These are phyloP conservation scores for Solanum chmielewskii DNA, from an alignment of 257 asterid genomes.

Conservation along the genomic window DNA sequence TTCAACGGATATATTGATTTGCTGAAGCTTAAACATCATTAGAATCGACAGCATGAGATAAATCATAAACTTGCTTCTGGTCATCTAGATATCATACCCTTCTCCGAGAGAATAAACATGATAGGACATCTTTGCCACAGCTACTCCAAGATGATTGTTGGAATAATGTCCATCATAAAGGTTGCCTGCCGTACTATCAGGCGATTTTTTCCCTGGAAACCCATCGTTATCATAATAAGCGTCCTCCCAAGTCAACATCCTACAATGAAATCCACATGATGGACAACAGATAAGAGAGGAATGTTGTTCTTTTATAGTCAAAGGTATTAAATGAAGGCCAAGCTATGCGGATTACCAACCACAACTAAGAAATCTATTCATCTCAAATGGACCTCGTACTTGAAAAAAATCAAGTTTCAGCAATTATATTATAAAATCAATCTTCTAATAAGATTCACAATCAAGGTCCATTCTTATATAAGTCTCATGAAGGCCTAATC, in stretches of 20 bases:
- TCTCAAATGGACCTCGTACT: neutral
- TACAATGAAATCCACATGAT: slow-evolving; percentile 23
- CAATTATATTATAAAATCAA: neutral
- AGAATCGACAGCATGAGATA: neutral
- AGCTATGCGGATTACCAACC: neutral
- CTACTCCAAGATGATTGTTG: slow-evolving; percentile 70
- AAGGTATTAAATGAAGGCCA: neutral
- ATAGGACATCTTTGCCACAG: slow-evolving; percentile 83
- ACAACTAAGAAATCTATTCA: neutral
- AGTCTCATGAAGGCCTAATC: neutral
- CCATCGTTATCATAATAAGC: slow-evolving; percentile 49
- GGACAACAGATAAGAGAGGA: neutral
- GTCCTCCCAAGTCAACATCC: slow-evolving; percentile 87
- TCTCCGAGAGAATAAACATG: slow-evolving; percentile 86
- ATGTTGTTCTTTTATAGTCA: neutral
- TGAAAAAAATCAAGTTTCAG: neutral
- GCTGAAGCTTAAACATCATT: neutral
- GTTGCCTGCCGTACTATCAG: slow-evolving; percentile 24
- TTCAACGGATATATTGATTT: neutral
- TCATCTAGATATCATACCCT: slow-evolving; percentile 52
- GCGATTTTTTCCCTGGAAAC: slow-evolving; percentile 25
- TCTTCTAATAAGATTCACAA: neutral
- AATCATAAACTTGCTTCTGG: neutral
- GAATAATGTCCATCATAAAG: slow-evolving; percentile 36
- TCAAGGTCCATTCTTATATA: neutral